phyloP scores from a whole-genome alignment of 2,329 filamentous ascomycete genomes.

The Paecilomyces dactylethromorphus region DNA sequence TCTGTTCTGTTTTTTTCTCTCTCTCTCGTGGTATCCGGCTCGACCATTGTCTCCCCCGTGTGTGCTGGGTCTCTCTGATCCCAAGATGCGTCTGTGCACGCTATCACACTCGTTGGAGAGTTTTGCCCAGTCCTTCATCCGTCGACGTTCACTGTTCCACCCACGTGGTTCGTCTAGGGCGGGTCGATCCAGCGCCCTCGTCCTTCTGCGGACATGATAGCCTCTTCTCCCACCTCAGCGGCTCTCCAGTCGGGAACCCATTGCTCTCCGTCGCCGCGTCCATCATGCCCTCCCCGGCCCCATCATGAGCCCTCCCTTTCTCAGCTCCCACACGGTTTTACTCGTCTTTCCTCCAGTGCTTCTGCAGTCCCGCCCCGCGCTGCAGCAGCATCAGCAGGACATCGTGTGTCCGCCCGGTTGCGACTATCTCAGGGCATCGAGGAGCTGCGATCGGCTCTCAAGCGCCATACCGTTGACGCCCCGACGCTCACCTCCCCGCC shows the following conservation, averaged over 20 bases:
- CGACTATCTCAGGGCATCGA: constrained; percentile 28
- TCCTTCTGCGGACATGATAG: constrained; percentile 22
- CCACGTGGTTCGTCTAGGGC: constrained; percentile 29
- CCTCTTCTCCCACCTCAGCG: constrained; percentile 33
- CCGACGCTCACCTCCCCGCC: constrained; percentile 12
- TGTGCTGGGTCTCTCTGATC: not conserved
- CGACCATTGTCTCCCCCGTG: not conserved
- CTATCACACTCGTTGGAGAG: constrained; percentile 14
- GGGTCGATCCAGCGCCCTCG: constrained; percentile 10
- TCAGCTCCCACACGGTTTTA: constrained; percentile 11
- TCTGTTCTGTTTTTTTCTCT: not conserved
- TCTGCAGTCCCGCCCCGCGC: constrained; percentile 7
- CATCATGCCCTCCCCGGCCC: not conserved
- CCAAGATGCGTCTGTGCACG: constrained; percentile 24
- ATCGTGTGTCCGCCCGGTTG: constrained; percentile 9
- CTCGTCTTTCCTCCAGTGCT: constrained; percentile 10
- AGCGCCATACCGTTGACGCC: constrained; percentile 30
- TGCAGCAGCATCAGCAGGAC: not conserved
- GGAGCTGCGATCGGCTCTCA: constrained; percentile 34
- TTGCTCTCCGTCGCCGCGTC: constrained; percentile 11
- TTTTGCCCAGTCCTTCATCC: constrained; percentile 22
- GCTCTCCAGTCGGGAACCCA: constrained; percentile 27
- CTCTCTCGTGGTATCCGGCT: not conserved
- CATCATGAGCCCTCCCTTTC: constrained; percentile 1
- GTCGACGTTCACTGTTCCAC: constrained; percentile 27